Evolutionary conservation across 192 early-diverging fungal species (phyloP), one percentile per base, ranked within the genome.

Genomic region (Diversispora eburnea): DNA sequence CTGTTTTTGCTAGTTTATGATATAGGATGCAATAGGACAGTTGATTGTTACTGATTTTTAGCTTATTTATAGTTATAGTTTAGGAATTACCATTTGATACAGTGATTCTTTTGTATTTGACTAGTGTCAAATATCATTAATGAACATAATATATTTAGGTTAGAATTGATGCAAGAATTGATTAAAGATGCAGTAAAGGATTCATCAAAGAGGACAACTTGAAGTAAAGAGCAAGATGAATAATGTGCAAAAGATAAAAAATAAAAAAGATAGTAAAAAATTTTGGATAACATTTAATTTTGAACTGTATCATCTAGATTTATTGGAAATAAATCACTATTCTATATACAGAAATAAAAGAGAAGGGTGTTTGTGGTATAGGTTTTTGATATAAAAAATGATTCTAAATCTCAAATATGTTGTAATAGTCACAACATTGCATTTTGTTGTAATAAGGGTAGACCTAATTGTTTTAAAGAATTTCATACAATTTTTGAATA

Each of bases 371-470:
- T 42, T 64, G 12, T 64, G 22, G 3, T 64, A 2, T 45, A 6
- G 41, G 43, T 64, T 43, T 64, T 5, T 64, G 10, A 17, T 52
- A 10, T 8, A 52, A 52, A 52, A 52, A 52, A 52, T 12, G 10
- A 52, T 52, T 41, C 39, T 41, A 9, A 64, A 43, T 46, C 39
- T 41, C 62, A 64, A 64, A 42, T 64, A 43, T 64, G 62, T 0
- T 64, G 12, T 64, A 43, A 6, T 64, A 64, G 19, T 8, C 43
- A 10, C 12, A 45, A 17, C 43, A 2, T 64, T 43, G 3, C 41
- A 46, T 47, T 64, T n/a, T 64, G 62, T 64, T 64, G 42, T 47
- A 46, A 42, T 64, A 64, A 64, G 12, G 3, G 39, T 46, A 41
- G 19, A 41, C 62, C 42, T 7, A 64, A 64, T 64, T 64, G 41